Evolutionary conservation across 2,329 filamentous ascomycete genomes (phyloP), one percentile per base, ranked within the genome.

Genomic region (Truncatella angustata): DNA sequence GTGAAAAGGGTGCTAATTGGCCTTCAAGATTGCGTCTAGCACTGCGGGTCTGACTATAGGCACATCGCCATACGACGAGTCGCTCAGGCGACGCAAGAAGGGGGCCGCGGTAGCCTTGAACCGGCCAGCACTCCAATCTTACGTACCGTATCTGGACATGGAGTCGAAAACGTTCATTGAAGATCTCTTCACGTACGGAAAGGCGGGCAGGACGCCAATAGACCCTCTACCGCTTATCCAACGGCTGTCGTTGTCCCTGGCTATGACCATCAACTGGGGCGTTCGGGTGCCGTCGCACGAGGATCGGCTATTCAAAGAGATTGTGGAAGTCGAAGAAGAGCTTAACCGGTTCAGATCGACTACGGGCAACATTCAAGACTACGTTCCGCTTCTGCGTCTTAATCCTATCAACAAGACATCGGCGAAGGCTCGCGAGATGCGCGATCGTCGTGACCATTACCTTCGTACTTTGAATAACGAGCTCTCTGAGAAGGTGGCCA

Each of bases 281-380:
- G 83, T 86, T 60, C 82, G 89, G 32, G 90, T 93, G 52, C 78
- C 86, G 50, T 88, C 86, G 0, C 82, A 85, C 56, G 76, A 90
- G 53, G 81, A 87, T 56, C 73, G 79, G 35, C 73, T 92, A 6
- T 75, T 93, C 5, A 74, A 81, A 18, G 90, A 93, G 64, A 91
- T 94, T 52, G 83, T 85, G 0, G 76, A 85, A 43, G 88, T 93
- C 3, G 90, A 93, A 66, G 79, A 88, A 26, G 85, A 84, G 4
- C 84, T 94, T 21, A 87, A 85, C 49, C 89, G 89, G 60, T 87
- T 92, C 63, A 75, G 90, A 44, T 88, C 83, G 23, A 93, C 88
- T 0, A 90, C 86, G 60, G 90, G 91, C 64, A 93, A 93, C 66
- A 90, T 87, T 83, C 87, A 90, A 62, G 90, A 94, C 62, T 93